Evolutionary conservation across 768 basidiomycete genomes (phyloP).

Genomic region (Rhodotorula graminis): DNA sequence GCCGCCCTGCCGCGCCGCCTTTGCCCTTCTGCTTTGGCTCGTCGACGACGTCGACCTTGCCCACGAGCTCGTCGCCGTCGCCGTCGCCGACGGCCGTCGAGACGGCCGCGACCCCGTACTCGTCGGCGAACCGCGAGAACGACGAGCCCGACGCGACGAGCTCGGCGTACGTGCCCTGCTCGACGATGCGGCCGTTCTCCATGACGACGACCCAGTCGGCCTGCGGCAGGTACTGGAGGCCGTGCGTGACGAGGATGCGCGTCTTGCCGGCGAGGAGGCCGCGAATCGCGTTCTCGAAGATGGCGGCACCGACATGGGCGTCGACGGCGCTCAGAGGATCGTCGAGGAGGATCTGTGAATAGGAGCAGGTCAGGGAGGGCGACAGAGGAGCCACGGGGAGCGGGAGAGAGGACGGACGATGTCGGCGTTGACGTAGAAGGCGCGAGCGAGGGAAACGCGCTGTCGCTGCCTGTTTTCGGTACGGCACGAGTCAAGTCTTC

Average conservation of each 20-base stretch:
- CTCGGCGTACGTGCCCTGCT: constrained; percentile 71
- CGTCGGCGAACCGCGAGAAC: constrained; percentile 67
- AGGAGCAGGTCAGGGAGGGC: no score
- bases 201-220: constrained; percentile 73
- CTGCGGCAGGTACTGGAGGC: constrained; percentile 78
- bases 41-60: constrained; percentile 55
- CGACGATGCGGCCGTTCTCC: constrained; percentile 68
- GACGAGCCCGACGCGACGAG: constrained; percentile 62
- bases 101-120: constrained; percentile 49
- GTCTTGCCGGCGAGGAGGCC: constrained; percentile 65
- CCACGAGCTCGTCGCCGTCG: constrained; percentile 52
- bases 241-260: constrained; percentile 83
- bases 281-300: constrained; percentile 79
- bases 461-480: constrained; percentile 57
- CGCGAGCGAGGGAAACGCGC: constrained; percentile 74
- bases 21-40: constrained; percentile 40
- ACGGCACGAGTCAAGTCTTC: no score
- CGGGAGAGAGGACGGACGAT: no score
- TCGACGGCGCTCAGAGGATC: constrained; percentile 54
- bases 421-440: constrained; percentile 77
- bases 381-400: no score
- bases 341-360: constrained; percentile 67
- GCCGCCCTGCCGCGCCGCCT: constrained; percentile 33
- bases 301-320: constrained; percentile 63
- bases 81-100: constrained; percentile 26